Percentiles rank a stretch among this genome's conserved stretches.
Conservation (phyloP, 1,139 yeast genomes). For the Scheffersomyces illinoinensis region DNA sequence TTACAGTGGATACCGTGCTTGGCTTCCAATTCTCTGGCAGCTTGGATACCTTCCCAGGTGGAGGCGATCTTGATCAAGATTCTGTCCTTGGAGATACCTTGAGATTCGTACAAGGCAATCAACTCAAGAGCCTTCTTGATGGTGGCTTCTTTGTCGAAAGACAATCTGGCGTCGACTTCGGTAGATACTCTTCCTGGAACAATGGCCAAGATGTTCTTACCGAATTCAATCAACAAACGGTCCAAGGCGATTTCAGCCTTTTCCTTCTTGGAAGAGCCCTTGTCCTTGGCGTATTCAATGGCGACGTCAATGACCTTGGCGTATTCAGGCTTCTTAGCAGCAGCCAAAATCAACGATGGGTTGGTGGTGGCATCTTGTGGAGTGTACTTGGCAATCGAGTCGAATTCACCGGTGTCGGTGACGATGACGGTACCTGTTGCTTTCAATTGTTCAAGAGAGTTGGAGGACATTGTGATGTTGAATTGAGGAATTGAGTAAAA, state of each 20-base stretch:
- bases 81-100: slow-evolving; percentile 86
- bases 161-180: slow-evolving; percentile 97
- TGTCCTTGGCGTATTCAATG: slow-evolving; percentile 77
- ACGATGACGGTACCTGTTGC: slow-evolving; percentile 95
- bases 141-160: slow-evolving; percentile 92
- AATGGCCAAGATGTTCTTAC: slow-evolving; percentile 86
- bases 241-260: slow-evolving; percentile 79
- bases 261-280: slow-evolving; percentile 50
- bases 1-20: slow-evolving; percentile 92
- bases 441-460: slow-evolving; percentile 90
- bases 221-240: slow-evolving; percentile 92
- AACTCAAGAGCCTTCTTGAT: slow-evolving; percentile 87
- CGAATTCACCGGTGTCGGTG: slow-evolving; percentile 99
- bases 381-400: slow-evolving; percentile 93
- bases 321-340: slow-evolving; percentile 87
- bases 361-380: slow-evolving; percentile 99
- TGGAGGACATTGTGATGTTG: slow-evolving; percentile 31
- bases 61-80: slow-evolving; percentile 95
- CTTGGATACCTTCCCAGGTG: slow-evolving; percentile 99
- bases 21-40: slow-evolving; percentile 92
- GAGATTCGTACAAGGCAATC: slow-evolving; percentile 78
- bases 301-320: slow-evolving; percentile 89
- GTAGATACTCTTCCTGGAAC: slow-evolving; percentile 99
- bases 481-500: not conserved
- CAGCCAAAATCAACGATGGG: slow-evolving; percentile 97